Evolutionary conservation across 352 stramenopile species (phyloP).

Genomic region (Hyaloperonospora brassicae): DNA sequence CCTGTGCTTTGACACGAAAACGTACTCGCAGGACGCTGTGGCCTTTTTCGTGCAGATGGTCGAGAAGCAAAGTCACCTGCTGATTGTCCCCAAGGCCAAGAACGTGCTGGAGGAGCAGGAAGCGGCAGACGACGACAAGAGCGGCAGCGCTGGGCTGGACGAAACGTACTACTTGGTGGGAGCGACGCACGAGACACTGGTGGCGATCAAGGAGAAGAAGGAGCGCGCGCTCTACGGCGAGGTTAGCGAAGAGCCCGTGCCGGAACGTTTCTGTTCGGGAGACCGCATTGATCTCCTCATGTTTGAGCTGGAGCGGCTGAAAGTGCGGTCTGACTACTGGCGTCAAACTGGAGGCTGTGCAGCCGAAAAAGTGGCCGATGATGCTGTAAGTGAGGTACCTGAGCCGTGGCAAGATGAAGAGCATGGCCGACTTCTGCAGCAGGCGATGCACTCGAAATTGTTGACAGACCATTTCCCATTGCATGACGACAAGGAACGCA

Average conservation of each 20-base stretch:
- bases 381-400: constrained; percentile 24
- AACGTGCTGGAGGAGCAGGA: constrained; percentile 29
- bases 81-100: constrained; percentile 38
- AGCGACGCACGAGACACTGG: constrained; percentile 36
- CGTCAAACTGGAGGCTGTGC: constrained; percentile 2
- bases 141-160: constrained; percentile 13
- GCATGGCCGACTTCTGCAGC: constrained; percentile 55
- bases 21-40: constrained; percentile 36
- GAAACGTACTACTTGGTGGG: constrained; percentile 53
- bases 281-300: constrained; percentile 70
- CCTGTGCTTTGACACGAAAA: constrained; percentile 61
- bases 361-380: constrained; percentile 3
- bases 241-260: constrained; percentile 34
- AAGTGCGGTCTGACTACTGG: constrained; percentile 29
- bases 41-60: constrained; percentile 68
- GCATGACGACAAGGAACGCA: constrained; percentile 65
- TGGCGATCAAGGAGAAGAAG: constrained; percentile 52
- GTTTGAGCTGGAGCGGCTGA: constrained; percentile 56
- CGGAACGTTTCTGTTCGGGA: constrained; percentile 52
- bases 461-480: constrained; percentile 67
- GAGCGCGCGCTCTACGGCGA: constrained; percentile 38
- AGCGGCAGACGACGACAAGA: constrained; percentile 12
- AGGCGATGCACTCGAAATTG: constrained; percentile 57
- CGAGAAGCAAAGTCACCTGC: constrained; percentile 50
- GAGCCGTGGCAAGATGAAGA: constrained; percentile 58